Evolutionary conservation across 2,329 filamentous ascomycete genomes (phyloP).

Genomic region (Bipolaris victoriae): DNA sequence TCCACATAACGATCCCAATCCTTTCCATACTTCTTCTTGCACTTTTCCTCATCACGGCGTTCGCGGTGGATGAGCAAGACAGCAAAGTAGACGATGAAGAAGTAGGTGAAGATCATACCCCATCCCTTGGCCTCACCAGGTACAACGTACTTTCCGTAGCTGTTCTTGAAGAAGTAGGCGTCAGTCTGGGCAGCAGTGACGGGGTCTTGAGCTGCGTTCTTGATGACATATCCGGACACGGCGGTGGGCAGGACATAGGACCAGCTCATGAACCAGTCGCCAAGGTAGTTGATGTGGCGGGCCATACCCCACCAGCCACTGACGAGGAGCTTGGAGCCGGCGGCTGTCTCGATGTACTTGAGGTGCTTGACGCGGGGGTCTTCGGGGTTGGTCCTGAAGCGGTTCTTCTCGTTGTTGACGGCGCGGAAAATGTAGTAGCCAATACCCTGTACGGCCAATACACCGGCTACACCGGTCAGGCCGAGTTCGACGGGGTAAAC

Average conservation of each 20-base stretch:
- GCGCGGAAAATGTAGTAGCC: slow-evolving; percentile 94
- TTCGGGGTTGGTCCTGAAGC: slow-evolving; percentile 84
- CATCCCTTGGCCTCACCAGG: slow-evolving; percentile 78
- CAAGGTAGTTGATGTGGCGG: slow-evolving; percentile 93
- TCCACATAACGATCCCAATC: slow-evolving; percentile 91
- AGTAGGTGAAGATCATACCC: slow-evolving; percentile 90
- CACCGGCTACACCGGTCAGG: slow-evolving; percentile 65
- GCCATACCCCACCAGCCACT: slow-evolving; percentile 94
- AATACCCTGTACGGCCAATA: slow-evolving; percentile 69
- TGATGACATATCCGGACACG: slow-evolving; percentile 78
- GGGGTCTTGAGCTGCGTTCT: slow-evolving; percentile 51
- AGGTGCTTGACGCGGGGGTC: slow-evolving; percentile 81
- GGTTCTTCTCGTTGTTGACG: slow-evolving; percentile 95
- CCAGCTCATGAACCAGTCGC: slow-evolving; percentile 95
- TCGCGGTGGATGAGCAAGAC: slow-evolving; percentile 86
- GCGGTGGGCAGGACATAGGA: slow-evolving; percentile 87
- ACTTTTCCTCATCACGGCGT: slow-evolving; percentile 88
- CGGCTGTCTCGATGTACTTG: slow-evolving; percentile 82
- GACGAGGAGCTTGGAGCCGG: slow-evolving; percentile 79
- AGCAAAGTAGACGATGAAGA: slow-evolving; percentile 92
- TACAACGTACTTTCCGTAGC: slow-evolving; percentile 68
- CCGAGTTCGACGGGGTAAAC: slow-evolving; percentile 83
- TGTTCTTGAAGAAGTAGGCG: slow-evolving; percentile 61
- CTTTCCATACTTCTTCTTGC: slow-evolving; percentile 84
- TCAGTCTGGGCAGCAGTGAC: slow-evolving; percentile 53